phyloP scores from a whole-genome alignment of 192 early-diverging fungal genomes.

The Coemansia sp. region DNA sequence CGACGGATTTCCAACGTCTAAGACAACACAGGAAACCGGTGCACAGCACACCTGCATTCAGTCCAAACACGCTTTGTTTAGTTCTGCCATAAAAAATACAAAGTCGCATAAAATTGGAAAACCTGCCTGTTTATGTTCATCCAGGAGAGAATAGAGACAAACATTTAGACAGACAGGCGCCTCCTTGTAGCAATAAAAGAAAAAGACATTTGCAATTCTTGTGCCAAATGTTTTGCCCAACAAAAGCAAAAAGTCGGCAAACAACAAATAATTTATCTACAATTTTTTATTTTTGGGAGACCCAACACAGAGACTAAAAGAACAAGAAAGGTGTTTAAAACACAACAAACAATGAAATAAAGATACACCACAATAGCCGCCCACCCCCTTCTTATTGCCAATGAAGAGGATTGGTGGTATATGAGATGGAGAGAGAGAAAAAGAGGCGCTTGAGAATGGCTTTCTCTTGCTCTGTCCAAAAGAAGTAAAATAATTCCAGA shows the following conservation, averaged over 20 bases:
- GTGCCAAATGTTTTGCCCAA: not conserved
- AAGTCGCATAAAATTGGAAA: no score
- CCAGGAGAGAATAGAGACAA: no score
- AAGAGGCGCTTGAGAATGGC: constrained; percentile 1
- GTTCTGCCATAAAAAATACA: no score
- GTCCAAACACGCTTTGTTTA: not conserved
- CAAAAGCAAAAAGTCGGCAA: not conserved
- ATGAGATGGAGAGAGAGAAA: not conserved
- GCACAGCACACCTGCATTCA: no score
- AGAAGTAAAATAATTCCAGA: not conserved
- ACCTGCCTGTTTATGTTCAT: no score
- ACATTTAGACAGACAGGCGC: constrained; percentile 24
- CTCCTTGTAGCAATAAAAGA: constrained; percentile 2
- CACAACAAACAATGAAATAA: constrained; percentile 5
- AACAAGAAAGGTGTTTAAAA: not conserved
- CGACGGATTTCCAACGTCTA: no score
- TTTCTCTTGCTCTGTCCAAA: not conserved
- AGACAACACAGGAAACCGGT: no score
- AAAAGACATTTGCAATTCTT: not conserved
- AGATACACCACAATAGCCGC: not conserved
- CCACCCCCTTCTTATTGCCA: no score
- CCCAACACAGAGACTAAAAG: not conserved
- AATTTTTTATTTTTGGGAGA: not conserved
- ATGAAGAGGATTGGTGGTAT: not conserved
- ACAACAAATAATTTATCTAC: constrained; percentile 5